Evolutionary conservation across 2,329 filamentous ascomycete genomes (phyloP), one percentile per base, ranked within the genome.

Genomic region (Nannizziopsis barbatae): DNA sequence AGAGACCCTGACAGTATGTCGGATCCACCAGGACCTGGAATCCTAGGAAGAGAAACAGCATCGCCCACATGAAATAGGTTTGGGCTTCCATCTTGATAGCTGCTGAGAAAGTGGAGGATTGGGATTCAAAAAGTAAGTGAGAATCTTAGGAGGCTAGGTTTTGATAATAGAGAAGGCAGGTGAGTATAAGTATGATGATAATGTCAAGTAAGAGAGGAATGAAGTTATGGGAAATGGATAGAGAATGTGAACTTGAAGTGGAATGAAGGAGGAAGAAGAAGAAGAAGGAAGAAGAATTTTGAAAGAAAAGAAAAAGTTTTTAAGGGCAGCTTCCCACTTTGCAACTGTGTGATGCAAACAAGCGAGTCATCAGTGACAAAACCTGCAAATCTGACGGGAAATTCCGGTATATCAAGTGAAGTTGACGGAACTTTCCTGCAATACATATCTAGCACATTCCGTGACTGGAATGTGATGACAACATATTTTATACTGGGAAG

Each of bases 291-390:
- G n/a, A 30, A 10, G 14, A 32, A 30, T 18, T 22, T 20, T 15
- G 32, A 39, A 30, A 30, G 44, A 32, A 35, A 45, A 36, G 33
- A 18, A 27, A 44, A 30, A 46, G 27, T 46, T 46, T 52, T 49
- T 49, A 45, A 30, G 12, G 45, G 33, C 5, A n/a, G 30, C 10
- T 17, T 38, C 30, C 35, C 31, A 12, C 38, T 42, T 46, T n/a
- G 22, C 7, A 17, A n/a, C 39, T 10, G 15, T 15, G 30, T 15
- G 38, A 36, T 48, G 20, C 30, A 35, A 48, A 48, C 38, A 48
- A 42, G 30, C 44, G 6, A 27, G 36, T 14, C 39, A 18, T 14
- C 30, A 11, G 42, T 11, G 20, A 10, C 27, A 35, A 14, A 15
- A 17, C 38, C 30, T 3, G 22, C 36, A 33, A 18, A 35, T 27